Percentiles rank a stretch among this genome's conserved stretches.
Conservation (phyloP, 208 protist species). For the Crithidia thermophila region DNA sequence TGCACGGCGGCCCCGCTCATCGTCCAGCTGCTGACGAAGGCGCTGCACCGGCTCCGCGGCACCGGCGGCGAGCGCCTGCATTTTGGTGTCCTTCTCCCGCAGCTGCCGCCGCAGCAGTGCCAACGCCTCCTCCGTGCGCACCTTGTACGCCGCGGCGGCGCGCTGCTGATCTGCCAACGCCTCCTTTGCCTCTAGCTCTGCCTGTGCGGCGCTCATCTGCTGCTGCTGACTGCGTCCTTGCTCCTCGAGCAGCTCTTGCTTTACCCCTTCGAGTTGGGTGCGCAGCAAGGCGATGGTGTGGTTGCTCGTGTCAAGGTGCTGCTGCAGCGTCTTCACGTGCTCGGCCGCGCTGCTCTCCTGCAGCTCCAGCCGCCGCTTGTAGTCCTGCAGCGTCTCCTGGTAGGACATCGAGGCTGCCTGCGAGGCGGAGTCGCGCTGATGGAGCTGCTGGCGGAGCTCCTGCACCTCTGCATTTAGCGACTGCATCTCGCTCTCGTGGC, state of each 20-base stretch:
- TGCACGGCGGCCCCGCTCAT: slow-evolving; percentile 78
- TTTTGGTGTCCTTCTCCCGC: slow-evolving; percentile 75
- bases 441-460: slow-evolving; percentile 44
- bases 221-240: slow-evolving; percentile 50
- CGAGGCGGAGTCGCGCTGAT: slow-evolving; percentile 41
- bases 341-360: slow-evolving; percentile 30
- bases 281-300: slow-evolving; percentile 60
- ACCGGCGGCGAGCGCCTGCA: slow-evolving; percentile 67
- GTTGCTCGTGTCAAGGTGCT: slow-evolving; percentile 54
- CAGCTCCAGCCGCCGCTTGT: slow-evolving; percentile 49
- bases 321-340: slow-evolving; percentile 37
- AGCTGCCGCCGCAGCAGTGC: slow-evolving; percentile 79
- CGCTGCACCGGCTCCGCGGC: slow-evolving; percentile 72
- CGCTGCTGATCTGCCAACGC: slow-evolving; percentile 50
- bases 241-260: slow-evolving; percentile 57
- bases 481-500: slow-evolving; percentile 33
- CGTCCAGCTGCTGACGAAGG: slow-evolving; percentile 81
- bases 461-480: slow-evolving; percentile 22
- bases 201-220: slow-evolving; percentile 47
- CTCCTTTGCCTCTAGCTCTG: slow-evolving; percentile 48
- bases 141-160: slow-evolving; percentile 44
- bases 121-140: slow-evolving; percentile 61
- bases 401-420: slow-evolving; percentile 36
- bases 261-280: slow-evolving; percentile 52
- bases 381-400: slow-evolving; percentile 40